Evolutionary conservation across 2,329 filamentous ascomycete genomes (phyloP).

Genomic region (Exophiala calicioides): DNA sequence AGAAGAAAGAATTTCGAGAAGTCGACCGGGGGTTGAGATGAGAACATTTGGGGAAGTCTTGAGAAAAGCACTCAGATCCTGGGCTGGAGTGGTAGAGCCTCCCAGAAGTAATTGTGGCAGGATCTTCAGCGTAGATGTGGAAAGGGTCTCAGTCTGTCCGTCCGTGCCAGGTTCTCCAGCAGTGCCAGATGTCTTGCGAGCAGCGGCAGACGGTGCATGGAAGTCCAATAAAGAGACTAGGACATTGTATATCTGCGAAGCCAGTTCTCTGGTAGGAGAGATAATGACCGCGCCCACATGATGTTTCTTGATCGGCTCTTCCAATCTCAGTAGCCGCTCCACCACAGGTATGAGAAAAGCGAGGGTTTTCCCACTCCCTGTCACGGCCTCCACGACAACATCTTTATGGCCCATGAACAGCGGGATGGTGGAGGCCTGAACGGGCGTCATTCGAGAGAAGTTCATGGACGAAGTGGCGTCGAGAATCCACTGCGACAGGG

Average conservation of each 20-base stretch:
- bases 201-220: slow-evolving; percentile 70
- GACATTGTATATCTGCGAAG: slow-evolving; percentile 84
- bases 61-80: slow-evolving; percentile 84
- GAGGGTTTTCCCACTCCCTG: slow-evolving; percentile 86
- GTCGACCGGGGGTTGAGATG: slow-evolving; percentile 84
- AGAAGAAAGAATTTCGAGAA: slow-evolving; percentile 83
- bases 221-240: slow-evolving; percentile 76
- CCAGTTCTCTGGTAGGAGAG: slow-evolving; percentile 88
- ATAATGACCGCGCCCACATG: slow-evolving; percentile 90
- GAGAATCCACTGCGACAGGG: slow-evolving; percentile 78
- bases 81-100: slow-evolving; percentile 75
- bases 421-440: slow-evolving; percentile 89
- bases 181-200: slow-evolving; percentile 42
- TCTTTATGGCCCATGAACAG: slow-evolving; percentile 89
- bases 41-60: slow-evolving; percentile 83
- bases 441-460: slow-evolving; percentile 84
- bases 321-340: slow-evolving; percentile 75
- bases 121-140: slow-evolving; percentile 55
- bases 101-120: slow-evolving; percentile 87
- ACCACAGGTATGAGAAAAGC: slow-evolving; percentile 82
- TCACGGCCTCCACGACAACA: slow-evolving; percentile 90
- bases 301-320: slow-evolving; percentile 83
- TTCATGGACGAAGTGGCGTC: slow-evolving; percentile 83
- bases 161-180: slow-evolving; percentile 40
- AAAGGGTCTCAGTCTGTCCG: slow-evolving; percentile 15